These are phyloP conservation scores for Solanum hybrid DNA, from an alignment of 305 asterid species.

Conservation along the genomic window DNA sequence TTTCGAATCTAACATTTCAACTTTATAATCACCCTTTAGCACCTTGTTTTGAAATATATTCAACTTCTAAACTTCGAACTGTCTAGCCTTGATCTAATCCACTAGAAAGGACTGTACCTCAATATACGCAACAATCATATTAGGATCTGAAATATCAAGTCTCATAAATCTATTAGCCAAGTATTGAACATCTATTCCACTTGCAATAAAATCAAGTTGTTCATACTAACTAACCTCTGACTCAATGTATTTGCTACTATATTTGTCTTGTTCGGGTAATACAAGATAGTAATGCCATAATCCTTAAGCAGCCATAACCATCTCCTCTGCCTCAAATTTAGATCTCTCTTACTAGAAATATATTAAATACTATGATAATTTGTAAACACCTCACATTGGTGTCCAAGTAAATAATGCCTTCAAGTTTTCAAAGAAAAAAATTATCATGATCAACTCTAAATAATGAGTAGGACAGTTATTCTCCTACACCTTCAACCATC, in stretches of 20 bases:
- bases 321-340: neutral
- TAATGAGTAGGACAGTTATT: neutral
- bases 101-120: neutral
- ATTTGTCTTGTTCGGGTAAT: neutral
- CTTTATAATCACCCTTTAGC: neutral
- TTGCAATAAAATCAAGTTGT: neutral
- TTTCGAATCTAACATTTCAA: neutral
- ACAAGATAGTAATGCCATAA: neutral
- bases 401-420: neutral
- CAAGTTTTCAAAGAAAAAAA: neutral
- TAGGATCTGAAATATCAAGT: neutral
- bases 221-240: neutral
- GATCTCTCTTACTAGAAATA: neutral
- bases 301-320: neutral
- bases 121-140: neutral
- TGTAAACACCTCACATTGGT: neutral
- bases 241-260: neutral
- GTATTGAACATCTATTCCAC: neutral
- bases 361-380: neutral
- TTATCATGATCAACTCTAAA: neutral
- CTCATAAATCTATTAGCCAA: neutral
- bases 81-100: neutral
- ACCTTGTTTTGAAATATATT: neutral
- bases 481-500: neutral
- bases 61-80: neutral